Evolutionary conservation across 192 early-diverging fungal genomes (phyloP).

Genomic region (Martensiomyces pterosporus): DNA sequence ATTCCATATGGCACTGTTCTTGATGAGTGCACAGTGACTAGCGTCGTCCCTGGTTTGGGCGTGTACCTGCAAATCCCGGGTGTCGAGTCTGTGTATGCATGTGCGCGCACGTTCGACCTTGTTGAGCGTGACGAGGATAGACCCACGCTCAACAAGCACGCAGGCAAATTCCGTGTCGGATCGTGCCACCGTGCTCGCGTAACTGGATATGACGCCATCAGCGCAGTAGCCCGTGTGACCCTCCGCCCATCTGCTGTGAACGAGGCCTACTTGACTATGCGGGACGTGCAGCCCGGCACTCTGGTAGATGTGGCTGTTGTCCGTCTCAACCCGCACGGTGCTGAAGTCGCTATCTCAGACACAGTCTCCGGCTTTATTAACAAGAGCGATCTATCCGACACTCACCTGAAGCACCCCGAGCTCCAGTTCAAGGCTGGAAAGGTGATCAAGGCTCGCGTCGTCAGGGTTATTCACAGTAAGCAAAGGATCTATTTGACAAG

Average conservation of each 20-base stretch:
- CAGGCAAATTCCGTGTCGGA: conserved; percentile 61
- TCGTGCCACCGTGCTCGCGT: conserved; percentile 74
- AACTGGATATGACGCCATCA: conserved; percentile 71
- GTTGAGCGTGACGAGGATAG: conserved; percentile 59
- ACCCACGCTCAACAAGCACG: conserved; percentile 45
- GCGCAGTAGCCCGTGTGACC: conserved; percentile 67
- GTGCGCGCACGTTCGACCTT: conserved; percentile 58
- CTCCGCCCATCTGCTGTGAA: conserved; percentile 66
- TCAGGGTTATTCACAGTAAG: conserved; percentile 53
- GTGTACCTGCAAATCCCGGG: conserved; percentile 56
- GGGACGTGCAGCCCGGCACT: conserved; percentile 54
- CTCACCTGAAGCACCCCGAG: conserved; percentile 59
- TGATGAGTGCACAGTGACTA: conserved; percentile 58
- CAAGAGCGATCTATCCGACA: conserved; percentile 70
- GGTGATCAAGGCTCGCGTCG: conserved; percentile 68
- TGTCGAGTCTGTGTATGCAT: conserved; percentile 10
- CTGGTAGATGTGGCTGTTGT: conserved; percentile 47
- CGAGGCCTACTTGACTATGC: conserved; percentile 61
- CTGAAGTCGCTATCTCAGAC: conserved; percentile 55
- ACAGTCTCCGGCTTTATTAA: conserved; percentile 69
- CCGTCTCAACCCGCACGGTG: conserved; percentile 53
- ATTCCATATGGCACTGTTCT: conserved; percentile 71
- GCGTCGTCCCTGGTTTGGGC: conserved; percentile 60
- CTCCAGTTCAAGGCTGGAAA: conserved; percentile 72
- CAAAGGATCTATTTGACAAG: conserved; percentile 67